Evolutionary conservation across 2,329 filamentous ascomycete genomes (phyloP).

Genomic region (Gnomoniopsis sp.): DNA sequence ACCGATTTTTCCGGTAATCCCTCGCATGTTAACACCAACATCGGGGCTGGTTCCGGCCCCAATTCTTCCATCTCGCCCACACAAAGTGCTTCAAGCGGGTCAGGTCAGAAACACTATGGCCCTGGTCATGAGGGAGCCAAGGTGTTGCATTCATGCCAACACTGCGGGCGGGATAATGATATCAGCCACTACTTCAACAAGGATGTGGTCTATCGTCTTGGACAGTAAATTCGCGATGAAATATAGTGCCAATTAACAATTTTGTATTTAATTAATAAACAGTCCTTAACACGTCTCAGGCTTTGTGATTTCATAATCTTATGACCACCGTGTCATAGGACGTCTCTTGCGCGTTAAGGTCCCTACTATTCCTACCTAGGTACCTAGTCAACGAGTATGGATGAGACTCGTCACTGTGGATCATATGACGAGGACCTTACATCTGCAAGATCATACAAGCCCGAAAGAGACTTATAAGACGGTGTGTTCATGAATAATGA

Average conservation of each 20-base stretch:
- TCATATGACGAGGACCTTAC: no score
- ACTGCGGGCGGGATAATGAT: constrained; percentile 22
- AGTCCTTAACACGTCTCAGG: neutral
- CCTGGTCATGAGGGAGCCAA: constrained; percentile 21
- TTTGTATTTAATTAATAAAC: neutral
- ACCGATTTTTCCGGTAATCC: neutral
- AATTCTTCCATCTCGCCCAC: neutral
- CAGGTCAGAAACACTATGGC: constrained; percentile 17
- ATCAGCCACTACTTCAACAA: constrained; percentile 23
- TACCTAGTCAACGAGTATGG: no score
- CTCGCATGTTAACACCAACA: neutral
- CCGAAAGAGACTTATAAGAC: no score
- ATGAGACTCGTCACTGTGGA: no score
- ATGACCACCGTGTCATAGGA: no score
- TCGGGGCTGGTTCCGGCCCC: neutral
- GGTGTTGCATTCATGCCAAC: constrained; percentile 21
- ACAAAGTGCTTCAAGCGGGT: neutral
- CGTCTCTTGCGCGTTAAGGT: no score
- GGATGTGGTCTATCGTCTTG: constrained; percentile 23
- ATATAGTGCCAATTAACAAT: neutral
- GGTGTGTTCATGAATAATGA: no score
- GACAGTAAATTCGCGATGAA: neutral
- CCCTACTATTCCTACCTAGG: no score
- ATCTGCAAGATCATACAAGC: no score
- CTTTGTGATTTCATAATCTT: no score